phyloP scores from a whole-genome alignment of 495 filamentous ascomycete genomes.

The Aspergillus nanangensis region DNA sequence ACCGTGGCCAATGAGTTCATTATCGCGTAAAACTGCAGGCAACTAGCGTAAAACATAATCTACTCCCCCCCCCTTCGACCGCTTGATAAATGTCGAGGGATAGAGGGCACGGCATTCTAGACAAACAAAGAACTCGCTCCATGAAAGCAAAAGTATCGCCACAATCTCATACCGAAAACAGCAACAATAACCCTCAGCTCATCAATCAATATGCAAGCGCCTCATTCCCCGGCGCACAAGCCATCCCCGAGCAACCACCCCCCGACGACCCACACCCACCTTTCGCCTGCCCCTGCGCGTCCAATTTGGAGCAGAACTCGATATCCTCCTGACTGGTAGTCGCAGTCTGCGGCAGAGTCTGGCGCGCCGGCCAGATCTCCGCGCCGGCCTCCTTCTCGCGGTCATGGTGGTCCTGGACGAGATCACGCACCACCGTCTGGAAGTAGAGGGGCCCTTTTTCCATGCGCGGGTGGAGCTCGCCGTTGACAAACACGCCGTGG shows the following conservation, averaged over 20 bases:
- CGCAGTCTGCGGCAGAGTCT: slow-evolving; percentile 26
- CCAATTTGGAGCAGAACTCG: slow-evolving; percentile 34
- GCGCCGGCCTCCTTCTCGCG: slow-evolving; percentile 32
- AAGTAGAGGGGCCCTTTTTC: slow-evolving; percentile 44
- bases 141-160: no score
- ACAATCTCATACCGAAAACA: no score
- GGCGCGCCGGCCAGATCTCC: slow-evolving; percentile 48
- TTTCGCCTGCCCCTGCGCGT: slow-evolving; percentile 5
- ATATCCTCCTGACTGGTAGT: slow-evolving; percentile 30
- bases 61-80: no score
- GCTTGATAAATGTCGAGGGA: no score
- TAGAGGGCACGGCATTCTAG: no score
- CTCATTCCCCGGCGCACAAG: slow-evolving; percentile 3
- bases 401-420: slow-evolving; percentile 33
- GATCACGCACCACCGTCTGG: slow-evolving; percentile 37
- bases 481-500: slow-evolving; percentile 37
- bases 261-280: no score
- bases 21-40: no score
- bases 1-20: no score
- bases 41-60: no score
- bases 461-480: slow-evolving; percentile 39
- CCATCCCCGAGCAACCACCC: slow-evolving; percentile 23
- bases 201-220: slow-evolving; percentile 1
- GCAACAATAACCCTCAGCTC: no score
- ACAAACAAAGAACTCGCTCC: no score